These are phyloP conservation scores for Xylaria curta DNA, from an alignment of 495 filamentous ascomycete species.

Conservation along the genomic window DNA sequence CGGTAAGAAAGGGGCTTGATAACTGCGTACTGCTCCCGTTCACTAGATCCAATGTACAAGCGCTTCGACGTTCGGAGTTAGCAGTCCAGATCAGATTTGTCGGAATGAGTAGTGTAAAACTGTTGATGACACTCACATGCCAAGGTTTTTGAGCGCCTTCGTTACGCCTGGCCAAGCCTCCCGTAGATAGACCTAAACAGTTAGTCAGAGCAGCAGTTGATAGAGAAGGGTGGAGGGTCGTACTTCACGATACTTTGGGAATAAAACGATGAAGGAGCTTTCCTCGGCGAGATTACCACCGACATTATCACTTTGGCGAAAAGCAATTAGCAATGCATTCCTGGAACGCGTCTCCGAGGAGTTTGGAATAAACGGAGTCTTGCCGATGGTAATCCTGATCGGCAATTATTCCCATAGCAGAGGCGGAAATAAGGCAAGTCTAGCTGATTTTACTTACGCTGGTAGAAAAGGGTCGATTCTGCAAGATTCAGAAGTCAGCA, in stretches of 20 bases:
- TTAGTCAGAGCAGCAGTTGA: background rate
- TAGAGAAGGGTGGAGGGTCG: constrained; percentile 53
- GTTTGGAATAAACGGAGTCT: background rate
- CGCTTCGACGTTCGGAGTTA: constrained; percentile 68
- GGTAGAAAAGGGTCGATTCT: constrained; percentile 26
- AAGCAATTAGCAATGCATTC: background rate
- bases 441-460: constrained; percentile 16
- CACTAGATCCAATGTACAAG: constrained; percentile 89
- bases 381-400: background rate
- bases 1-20: background rate
- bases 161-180: constrained; percentile 89
- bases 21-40: constrained; percentile 62
- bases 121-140: constrained; percentile 21
- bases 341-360: background rate
- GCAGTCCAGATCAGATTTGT: background rate
- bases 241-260: constrained; percentile 96
- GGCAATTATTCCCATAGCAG: background rate
- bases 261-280: constrained; percentile 67
- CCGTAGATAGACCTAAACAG: constrained; percentile 57
- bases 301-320: constrained; percentile 67
- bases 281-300: constrained; percentile 91
- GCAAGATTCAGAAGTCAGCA: constrained; percentile 7
- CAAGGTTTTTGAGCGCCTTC: constrained; percentile 66
- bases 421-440: background rate
- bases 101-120: background rate